Conservation (phyloP, 2,329 filamentous ascomycete species). For the Penicillium janthinellum region DNA sequence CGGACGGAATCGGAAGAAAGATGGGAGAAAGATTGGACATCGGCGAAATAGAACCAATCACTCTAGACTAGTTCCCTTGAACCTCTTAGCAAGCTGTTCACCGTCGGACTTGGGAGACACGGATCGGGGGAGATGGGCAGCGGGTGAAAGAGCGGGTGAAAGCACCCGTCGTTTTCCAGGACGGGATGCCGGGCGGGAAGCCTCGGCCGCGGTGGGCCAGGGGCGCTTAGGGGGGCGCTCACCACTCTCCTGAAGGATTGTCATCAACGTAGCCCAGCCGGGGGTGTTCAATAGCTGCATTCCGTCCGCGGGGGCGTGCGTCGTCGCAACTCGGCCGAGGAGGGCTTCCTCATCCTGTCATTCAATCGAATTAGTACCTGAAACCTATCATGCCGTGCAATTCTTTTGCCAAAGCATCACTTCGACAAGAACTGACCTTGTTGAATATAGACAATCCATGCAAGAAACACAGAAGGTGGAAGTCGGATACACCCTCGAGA, state of each 20-base stretch:
- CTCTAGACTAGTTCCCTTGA: constrained; percentile 63
- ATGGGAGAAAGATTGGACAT: constrained; percentile 13
- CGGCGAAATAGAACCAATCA: constrained; percentile 29
- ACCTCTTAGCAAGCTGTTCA: constrained; percentile 65
- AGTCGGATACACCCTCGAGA: constrained; percentile 78
- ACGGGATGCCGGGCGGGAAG: constrained; percentile 35
- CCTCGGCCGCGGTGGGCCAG: constrained; percentile 46
- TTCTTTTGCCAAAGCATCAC: neutral
- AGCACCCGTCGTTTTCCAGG: constrained; percentile 34
- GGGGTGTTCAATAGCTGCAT: constrained; percentile 81
- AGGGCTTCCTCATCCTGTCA: constrained; percentile 82
- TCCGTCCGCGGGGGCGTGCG: constrained; percentile 77
- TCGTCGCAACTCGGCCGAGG: constrained; percentile 80
- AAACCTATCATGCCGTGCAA: neutral
- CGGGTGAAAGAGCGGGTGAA: constrained; percentile 18
- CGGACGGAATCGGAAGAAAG: constrained; percentile 3
- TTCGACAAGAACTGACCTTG: constrained; percentile 64
- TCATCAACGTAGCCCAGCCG: constrained; percentile 91
- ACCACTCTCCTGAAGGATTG: constrained; percentile 95
- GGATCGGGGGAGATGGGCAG: constrained; percentile 32
- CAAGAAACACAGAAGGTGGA: constrained; percentile 89
- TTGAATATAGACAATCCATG: constrained; percentile 77
- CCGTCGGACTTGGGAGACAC: constrained; percentile 51
- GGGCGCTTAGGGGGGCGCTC: constrained; percentile 83
- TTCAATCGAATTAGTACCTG: constrained; percentile 20